phyloP scores from a whole-genome alignment of 495 filamentous ascomycete species.

The Amniculicola lignicola region DNA sequence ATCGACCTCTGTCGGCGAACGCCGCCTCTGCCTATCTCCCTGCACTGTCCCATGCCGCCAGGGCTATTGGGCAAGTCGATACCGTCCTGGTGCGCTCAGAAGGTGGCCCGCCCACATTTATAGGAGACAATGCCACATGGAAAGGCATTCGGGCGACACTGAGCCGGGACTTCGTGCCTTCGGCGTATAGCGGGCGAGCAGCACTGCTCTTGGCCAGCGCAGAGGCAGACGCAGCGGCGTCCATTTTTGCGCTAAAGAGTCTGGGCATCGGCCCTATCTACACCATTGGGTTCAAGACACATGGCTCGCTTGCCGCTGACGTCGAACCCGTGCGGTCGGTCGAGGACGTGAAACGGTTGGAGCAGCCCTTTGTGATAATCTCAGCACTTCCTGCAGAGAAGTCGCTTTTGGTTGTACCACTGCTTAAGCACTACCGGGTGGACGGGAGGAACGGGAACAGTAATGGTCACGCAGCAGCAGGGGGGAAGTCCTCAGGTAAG shows the following conservation, averaged over 20 bases:
- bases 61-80: constrained; percentile 73
- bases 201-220: constrained; percentile 68
- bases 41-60: constrained; percentile 64
- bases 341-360: constrained; percentile 70
- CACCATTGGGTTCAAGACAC: constrained; percentile 75
- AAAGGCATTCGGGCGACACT: constrained; percentile 78
- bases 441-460: constrained; percentile 24
- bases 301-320: constrained; percentile 58
- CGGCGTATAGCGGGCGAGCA: constrained; percentile 69
- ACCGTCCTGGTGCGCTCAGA: constrained; percentile 63
- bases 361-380: constrained; percentile 75
- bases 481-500: constrained; percentile 56
- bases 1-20: constrained; percentile 58
- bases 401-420: constrained; percentile 71
- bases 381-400: constrained; percentile 75
- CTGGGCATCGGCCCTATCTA: constrained; percentile 76
- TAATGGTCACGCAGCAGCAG: constrained; percentile 41
- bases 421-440: constrained; percentile 61
- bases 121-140: constrained; percentile 79
- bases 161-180: constrained; percentile 75
- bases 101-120: constrained; percentile 43
- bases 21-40: constrained; percentile 58
- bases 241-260: constrained; percentile 71
- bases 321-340: constrained; percentile 77
- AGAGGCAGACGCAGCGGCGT: constrained; percentile 67